Evolutionary conservation across 257 asterid genomes (phyloP), one percentile per base, ranked within the genome.

Genomic region (Solanum rostratum): DNA sequence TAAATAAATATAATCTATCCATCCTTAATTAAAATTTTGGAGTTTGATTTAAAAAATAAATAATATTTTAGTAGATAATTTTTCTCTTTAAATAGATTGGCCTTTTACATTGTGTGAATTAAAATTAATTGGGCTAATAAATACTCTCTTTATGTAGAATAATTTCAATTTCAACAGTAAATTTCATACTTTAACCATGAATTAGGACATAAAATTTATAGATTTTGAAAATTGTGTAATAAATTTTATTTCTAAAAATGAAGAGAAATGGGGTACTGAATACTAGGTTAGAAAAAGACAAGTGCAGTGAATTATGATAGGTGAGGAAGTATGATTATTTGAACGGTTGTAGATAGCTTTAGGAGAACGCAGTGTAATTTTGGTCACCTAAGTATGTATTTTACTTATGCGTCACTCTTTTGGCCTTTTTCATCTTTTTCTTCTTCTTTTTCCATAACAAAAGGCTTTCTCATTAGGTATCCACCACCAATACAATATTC

Each of bases 331-430:
- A 22, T 37, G 39, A 73, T 15, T 30, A 73, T 22, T 73, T n/a
- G 41, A 73, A 46, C 22, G 33, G 59, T 73, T 43, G 81, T 8
- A 24, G 41, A 74, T 37, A 33, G 84, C 84, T 84, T 62, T 78
- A 29, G 69, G 54, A 24, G 78, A 49, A 69, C 85, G 87, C 85
- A n/a, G 82, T 54, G 85, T 24, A 7, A 63, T 69, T 33, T 33
- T 33, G 76, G 76, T 33, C 39, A 33, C 37, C 5, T 33, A 33
- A 33, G 6, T 33, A 4, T n/a, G n/a, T n/a, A n/a, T n/a, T n/a
- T n/a, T n/a, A n/a, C 43, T 18, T 30, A 2, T 66, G 13, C 27
- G 24, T 68, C 76, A 33, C 76, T 33, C 27, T 68, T 68, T 33
- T 68, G 43, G 12, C 76, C 7, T 4, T 33, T n/a, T 3, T 68